Base-by-base conservation (phyloP, 2,329 filamentous ascomycete species). In the Blumeria hordei region DNA sequence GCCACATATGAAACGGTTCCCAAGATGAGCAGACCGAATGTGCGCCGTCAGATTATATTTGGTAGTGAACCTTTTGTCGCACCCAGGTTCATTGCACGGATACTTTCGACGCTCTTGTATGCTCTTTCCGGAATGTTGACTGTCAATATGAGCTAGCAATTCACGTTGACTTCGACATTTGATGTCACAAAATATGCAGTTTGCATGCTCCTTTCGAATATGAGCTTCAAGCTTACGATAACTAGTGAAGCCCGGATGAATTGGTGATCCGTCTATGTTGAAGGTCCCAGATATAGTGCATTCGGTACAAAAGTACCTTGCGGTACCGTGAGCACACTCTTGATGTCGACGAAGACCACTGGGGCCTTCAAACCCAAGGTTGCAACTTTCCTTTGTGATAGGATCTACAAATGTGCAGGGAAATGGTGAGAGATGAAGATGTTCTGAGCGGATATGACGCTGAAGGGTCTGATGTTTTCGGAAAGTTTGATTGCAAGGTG, bases 381-480 rank as follows among this genome's bases (percentile, higher is more conserved):
- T 68, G 62, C 90, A 95, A 55, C 66, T 65, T 54, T 73, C 65
- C 7, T 72, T 72, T 0, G 75, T 77, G 5, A 66, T 65, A 18
- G 69, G 65, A 58, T 79, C 70, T n/a, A 74, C 60, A 56, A 81
- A 72, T 0, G 72, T 70, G 66, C 90, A 96, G 5, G 74, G 72
- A 62, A 80, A 94, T 0, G 85, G 79, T 49, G 81, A 78, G 57
- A 82, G 68, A 33, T 81, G 72, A 41, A 90, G 70, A 66, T 96
- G 90, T 11, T 80, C 81, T 9, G 78, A 77, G 55, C 81, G 78
- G 59, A 94, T 77, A 65, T 96, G 90, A 54, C 84, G 81, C 65
- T 88, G 80, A 14, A 95, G 73, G 0, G 88, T 93, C 60, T 87
- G 80, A 65, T 87, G 83, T 68, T 94, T 95, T 58, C 90, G 78